Conservation (phyloP, 768 basidiomycete genomes). For the Coprinopsis marcescibilis region DNA sequence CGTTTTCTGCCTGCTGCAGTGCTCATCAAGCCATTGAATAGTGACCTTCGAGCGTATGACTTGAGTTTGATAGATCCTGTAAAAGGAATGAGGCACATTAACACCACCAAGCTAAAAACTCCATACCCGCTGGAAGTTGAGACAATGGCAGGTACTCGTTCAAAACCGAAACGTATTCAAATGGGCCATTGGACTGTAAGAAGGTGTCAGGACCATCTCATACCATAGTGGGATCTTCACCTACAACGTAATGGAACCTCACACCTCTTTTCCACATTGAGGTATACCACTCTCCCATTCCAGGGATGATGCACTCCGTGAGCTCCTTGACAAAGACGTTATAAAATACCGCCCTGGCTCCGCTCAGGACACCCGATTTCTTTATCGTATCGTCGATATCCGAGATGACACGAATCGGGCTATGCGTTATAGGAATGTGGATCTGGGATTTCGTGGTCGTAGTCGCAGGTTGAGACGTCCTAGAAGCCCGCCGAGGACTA, state of each 20-base stretch:
- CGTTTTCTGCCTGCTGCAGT: slow-evolving; percentile 83
- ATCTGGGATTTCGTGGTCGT: slow-evolving; percentile 15
- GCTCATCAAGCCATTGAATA: slow-evolving; percentile 78
- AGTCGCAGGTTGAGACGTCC: slow-evolving; percentile 16
- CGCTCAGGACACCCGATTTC: slow-evolving; percentile 66
- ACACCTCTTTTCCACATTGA: slow-evolving; percentile 66
- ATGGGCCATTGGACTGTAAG: slow-evolving; percentile 79
- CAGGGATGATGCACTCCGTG: slow-evolving; percentile 71
- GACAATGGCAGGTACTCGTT: slow-evolving; percentile 69
- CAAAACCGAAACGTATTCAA: slow-evolving; percentile 75
- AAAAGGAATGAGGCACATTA: not conserved
- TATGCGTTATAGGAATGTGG: slow-evolving; percentile 50
- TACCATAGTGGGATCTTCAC: slow-evolving; percentile 22
- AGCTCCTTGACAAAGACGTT: slow-evolving; percentile 90
- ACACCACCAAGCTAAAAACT: not conserved
- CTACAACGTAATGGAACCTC: slow-evolving; percentile 83
- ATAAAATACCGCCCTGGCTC: slow-evolving; percentile 77
- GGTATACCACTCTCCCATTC: slow-evolving; percentile 77
- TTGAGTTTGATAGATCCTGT: slow-evolving; percentile 73
- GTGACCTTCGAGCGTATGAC: slow-evolving; percentile 77
- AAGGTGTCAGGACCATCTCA: not conserved
- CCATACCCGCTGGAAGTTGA: slow-evolving; percentile 56
- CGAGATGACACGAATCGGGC: slow-evolving; percentile 74
- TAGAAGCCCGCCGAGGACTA: not conserved
- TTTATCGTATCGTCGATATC: slow-evolving; percentile 96